Base-by-base conservation (phyloP, 352 stramenopile genomes). In the Pilasporangium apinafurcum region DNA sequence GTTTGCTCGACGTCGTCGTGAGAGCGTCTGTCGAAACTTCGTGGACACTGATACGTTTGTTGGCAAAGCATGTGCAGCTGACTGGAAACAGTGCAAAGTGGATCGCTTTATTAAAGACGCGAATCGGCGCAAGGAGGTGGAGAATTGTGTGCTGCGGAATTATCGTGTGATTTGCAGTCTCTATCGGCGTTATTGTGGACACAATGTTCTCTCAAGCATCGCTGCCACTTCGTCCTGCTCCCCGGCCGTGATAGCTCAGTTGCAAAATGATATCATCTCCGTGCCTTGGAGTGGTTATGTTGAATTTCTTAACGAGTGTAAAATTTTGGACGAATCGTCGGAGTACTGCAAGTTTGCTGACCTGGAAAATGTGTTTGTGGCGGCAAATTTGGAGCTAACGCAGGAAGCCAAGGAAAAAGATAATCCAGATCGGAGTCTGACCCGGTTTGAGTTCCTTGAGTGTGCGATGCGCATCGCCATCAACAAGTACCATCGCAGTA, bases 291-390 rank as follows among this genome's bases (percentile, higher is more conserved):
- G 62, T 24, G 76, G 73, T 8, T 89, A 86, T 58, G 48, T 75
- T 21, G 76, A 89, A 42, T 85, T 89, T 45, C 32, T 89, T 20
- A 64, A 44, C 13, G 76, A 86, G 35, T 68, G 61, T 43, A 43
- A 50, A 22, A 83, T 89, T 37, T 36, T 89, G 31, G 76, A 89
- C 56, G 76, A 89, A 17, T 43, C 16, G 17, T 89, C 76, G 1
- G 76, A 89, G 28, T 83, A 66, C 28, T 89, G 76, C 48, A 73
- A 68, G 28, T 41, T 65, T 10, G 69, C 73, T 5, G 76, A 89
- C 53, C 60, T 83, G 9, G 76, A 89, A 45, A 89, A 89, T 45
- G 64, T 89, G n/a, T 89, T 89, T 37, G 76, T 89, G 12, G 76
- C 76, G 2, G 76, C 76, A 12, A 89, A 89, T 34, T 64, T 89